These are phyloP conservation scores for Periglandula ipomoeae DNA, from an alignment of 2,329 filamentous ascomycete genomes.

Conservation along the genomic window DNA sequence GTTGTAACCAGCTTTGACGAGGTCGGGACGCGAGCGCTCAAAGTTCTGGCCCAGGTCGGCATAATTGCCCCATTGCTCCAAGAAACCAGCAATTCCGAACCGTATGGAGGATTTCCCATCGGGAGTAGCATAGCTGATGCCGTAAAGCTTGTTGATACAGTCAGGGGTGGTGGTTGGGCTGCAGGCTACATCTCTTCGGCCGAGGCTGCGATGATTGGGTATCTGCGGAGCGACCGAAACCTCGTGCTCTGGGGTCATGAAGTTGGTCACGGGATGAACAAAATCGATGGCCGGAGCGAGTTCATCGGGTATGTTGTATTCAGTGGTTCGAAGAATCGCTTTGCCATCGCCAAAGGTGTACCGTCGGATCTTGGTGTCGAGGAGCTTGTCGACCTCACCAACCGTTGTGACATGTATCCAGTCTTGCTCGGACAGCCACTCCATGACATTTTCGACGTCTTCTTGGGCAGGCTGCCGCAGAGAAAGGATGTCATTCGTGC, in stretches of 20 bases:
- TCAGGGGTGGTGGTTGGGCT: slow-evolving; percentile 23
- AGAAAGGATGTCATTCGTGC: slow-evolving; percentile 23
- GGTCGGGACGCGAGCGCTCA: slow-evolving; percentile 23
- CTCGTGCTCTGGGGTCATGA: slow-evolving; percentile 33
- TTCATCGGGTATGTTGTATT: slow-evolving; percentile 34
- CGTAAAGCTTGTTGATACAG: slow-evolving; percentile 37
- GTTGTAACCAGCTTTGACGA: slow-evolving; percentile 27
- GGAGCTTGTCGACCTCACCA: slow-evolving; percentile 27
- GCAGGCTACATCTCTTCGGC: slow-evolving; percentile 6
- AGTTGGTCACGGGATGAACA: slow-evolving; percentile 39
- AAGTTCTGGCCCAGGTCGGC: slow-evolving; percentile 32
- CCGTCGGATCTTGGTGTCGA: slow-evolving; percentile 30
- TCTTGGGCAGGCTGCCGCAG: slow-evolving; percentile 26
- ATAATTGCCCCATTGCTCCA: slow-evolving; percentile 38
- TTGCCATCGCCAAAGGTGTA: slow-evolving; percentile 30
- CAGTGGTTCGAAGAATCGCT: slow-evolving; percentile 32
- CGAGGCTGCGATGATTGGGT: neutral
- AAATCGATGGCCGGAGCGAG: slow-evolving; percentile 33
- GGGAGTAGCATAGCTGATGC: slow-evolving; percentile 28
- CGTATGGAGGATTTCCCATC: slow-evolving; percentile 25
- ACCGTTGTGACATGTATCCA: slow-evolving; percentile 36
- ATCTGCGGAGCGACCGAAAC: slow-evolving; percentile 9
- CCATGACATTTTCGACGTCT: slow-evolving; percentile 26
- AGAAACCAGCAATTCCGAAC: slow-evolving; percentile 39
- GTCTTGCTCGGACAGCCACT: slow-evolving; percentile 33